Percentiles rank a stretch among this genome's conserved stretches.
These are phyloP conservation scores for Bryoerythrophyllum caledonicum DNA, from an alignment of 225 moss, liverwort and hornwort species.

Conservation along the genomic window DNA sequence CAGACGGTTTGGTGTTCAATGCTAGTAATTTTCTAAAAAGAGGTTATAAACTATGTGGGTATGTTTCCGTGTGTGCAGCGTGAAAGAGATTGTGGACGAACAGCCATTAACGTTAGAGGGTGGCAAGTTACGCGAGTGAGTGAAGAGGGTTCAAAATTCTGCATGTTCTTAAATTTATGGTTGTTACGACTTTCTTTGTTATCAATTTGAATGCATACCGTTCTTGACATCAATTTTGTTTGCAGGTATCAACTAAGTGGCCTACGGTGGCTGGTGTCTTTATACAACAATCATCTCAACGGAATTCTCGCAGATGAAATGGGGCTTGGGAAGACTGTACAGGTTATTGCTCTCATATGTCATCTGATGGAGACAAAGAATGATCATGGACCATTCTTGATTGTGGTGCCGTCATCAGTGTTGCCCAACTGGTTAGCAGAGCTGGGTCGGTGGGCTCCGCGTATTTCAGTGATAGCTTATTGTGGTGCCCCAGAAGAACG, in stretches of 20 bases:
- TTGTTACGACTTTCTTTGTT: slow-evolving; percentile 12
- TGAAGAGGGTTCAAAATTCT: slow-evolving; percentile 23
- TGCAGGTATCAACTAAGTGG: slow-evolving; percentile 99
- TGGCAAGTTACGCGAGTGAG: slow-evolving; percentile 98
- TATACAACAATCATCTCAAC: slow-evolving; percentile 97
- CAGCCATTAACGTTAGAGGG: slow-evolving; percentile 85
- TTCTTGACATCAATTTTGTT: slow-evolving; percentile 24
- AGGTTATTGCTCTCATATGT: slow-evolving; percentile 98
- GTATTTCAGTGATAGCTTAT: slow-evolving; percentile 82
- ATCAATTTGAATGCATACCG: background rate
- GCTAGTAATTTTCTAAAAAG: too few species aligned
- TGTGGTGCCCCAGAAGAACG: slow-evolving; percentile 94
- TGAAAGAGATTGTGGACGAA: slow-evolving; percentile 88
- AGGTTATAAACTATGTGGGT: background rate
- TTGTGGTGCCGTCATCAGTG: slow-evolving; percentile 97
- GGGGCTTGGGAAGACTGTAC: slow-evolving; percentile 99
- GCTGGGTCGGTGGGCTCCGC: slow-evolving; percentile 92
- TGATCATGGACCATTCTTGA: slow-evolving; percentile 93
- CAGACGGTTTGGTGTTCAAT: background rate
- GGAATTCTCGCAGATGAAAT: slow-evolving; percentile 99
- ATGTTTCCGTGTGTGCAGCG: slow-evolving; percentile 55
- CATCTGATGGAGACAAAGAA: slow-evolving; percentile 96
- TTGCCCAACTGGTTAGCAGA: slow-evolving; percentile 98
- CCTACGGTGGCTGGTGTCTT: slow-evolving; percentile 92
- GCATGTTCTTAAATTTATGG: slow-evolving; percentile 6